Percentiles rank a stretch among this genome's conserved stretches.
Evolutionary conservation across 2,329 filamentous ascomycete genomes (phyloP).

Genomic region (Pyrenophora teres): DNA sequence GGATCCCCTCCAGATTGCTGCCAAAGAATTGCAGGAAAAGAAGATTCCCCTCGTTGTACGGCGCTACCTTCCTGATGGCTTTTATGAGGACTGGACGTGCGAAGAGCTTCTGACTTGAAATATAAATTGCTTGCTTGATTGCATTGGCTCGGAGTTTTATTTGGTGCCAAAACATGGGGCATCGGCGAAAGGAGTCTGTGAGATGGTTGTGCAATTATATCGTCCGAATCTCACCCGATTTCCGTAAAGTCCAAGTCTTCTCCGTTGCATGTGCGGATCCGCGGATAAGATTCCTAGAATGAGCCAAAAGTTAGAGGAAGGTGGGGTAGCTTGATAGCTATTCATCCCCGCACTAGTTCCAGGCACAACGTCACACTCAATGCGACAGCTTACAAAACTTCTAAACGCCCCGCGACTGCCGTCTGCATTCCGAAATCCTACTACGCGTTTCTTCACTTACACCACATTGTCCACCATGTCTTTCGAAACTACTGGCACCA

Average conservation of each 20-base stretch:
- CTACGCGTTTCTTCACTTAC: constrained; percentile 16
- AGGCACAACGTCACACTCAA: constrained; percentile 42
- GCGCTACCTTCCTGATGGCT: constrained; percentile 95
- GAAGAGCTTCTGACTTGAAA: constrained; percentile 74
- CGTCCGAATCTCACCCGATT: constrained; percentile 44
- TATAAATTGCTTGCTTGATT: constrained; percentile 27
- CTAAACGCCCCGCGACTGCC: constrained; percentile 18
- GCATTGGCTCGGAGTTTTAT: constrained; percentile 44
- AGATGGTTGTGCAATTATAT: constrained; percentile 31
- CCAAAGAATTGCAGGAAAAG: constrained; percentile 97
- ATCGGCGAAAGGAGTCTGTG: constrained; percentile 44
- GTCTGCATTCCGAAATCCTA: constrained; percentile 15
- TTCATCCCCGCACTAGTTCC: constrained; percentile 35
- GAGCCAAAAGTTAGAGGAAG: constrained; percentile 33
- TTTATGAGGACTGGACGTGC: constrained; percentile 99
- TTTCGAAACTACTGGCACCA: constrained; percentile 87
- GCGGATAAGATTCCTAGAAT: constrained; percentile 36
- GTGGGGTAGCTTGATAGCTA: constrained; percentile 40
- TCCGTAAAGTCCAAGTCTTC: constrained; percentile 30
- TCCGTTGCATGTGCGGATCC: constrained; percentile 37
- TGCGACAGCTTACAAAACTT: constrained; percentile 32
- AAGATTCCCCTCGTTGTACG: constrained; percentile 97
- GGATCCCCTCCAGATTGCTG: constrained; percentile 93
- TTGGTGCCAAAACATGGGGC: constrained; percentile 32
- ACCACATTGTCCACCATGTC: constrained; percentile 54